phyloP scores from a whole-genome alignment of 257 asterid genomes.

The Thymus quinquecostatus region DNA sequence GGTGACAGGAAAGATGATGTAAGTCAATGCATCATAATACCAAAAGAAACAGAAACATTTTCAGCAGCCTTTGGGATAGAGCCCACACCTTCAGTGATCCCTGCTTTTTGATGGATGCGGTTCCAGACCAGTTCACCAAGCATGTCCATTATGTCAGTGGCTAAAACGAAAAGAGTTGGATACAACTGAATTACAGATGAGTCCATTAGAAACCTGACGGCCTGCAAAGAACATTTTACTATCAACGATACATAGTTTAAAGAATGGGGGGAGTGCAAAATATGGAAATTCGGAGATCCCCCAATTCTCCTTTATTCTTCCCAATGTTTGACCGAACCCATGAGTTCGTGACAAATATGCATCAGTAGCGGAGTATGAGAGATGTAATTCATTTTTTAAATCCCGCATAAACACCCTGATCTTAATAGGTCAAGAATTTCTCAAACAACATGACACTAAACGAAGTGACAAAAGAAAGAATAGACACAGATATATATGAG shows the following conservation, averaged over 20 bases:
- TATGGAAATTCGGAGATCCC: not conserved
- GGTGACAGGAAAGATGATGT: constrained; percentile 9
- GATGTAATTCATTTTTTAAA: constrained; percentile 11
- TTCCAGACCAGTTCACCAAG: constrained; percentile 88
- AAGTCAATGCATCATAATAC: constrained; percentile 5
- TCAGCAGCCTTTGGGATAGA: constrained; percentile 32
- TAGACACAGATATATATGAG: not conserved
- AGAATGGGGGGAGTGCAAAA: not conserved
- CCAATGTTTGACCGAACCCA: not conserved
- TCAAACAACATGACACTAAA: constrained; percentile 11
- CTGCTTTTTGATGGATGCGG: constrained; percentile 71
- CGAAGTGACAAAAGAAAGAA: not conserved
- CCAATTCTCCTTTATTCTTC: not conserved
- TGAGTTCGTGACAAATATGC: not conserved
- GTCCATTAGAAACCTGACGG: constrained; percentile 78
- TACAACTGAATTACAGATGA: constrained; percentile 69
- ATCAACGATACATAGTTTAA: constrained; percentile 18
- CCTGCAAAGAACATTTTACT: constrained; percentile 52
- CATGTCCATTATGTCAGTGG: constrained; percentile 68
- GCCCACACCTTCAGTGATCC: constrained; percentile 56
- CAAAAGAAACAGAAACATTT: constrained; percentile 16
- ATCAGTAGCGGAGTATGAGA: constrained; percentile 5
- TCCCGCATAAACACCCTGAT: constrained; percentile 20
- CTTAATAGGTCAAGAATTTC: constrained; percentile 16
- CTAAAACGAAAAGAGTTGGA: constrained; percentile 80